Conservation (phyloP, 768 basidiomycete species). For the Trametes cinnabarina region DNA sequence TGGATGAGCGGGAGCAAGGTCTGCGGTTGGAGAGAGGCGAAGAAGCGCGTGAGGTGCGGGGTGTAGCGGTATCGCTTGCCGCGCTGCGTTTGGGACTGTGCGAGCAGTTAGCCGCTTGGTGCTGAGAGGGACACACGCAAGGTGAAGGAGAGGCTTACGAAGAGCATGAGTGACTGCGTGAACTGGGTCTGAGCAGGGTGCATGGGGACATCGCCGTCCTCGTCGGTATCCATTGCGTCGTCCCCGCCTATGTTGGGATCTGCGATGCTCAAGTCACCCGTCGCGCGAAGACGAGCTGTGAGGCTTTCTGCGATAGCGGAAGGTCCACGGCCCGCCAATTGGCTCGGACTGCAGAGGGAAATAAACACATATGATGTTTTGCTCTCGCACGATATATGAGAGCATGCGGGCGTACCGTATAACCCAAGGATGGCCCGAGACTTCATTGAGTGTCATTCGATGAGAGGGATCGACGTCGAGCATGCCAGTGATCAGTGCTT, state of each 20-base stretch:
- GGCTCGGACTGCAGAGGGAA: slow-evolving; percentile 54
- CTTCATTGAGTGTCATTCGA: slow-evolving; percentile 62
- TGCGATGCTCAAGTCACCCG: slow-evolving; percentile 75
- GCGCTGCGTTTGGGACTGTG: slow-evolving; percentile 77
- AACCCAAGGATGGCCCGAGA: slow-evolving; percentile 70
- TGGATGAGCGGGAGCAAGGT: slow-evolving; percentile 53
- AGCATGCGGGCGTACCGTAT: slow-evolving; percentile 47
- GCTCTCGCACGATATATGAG: too few relatives aligned
- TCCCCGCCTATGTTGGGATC: slow-evolving; percentile 48
- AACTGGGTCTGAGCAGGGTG: slow-evolving; percentile 66
- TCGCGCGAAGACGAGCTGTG: slow-evolving; percentile 60
- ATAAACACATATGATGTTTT: background rate
- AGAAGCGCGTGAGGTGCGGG: slow-evolving; percentile 81
- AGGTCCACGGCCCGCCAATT: slow-evolving; percentile 53
- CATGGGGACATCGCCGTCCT: slow-evolving; percentile 63
- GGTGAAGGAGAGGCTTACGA: slow-evolving; percentile 49
- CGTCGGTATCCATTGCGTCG: slow-evolving; percentile 38
- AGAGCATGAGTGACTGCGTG: slow-evolving; percentile 76
- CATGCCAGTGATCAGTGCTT: slow-evolving; percentile 76
- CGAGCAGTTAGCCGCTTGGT: background rate
- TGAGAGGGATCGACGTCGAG: slow-evolving; percentile 66
- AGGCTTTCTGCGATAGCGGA: slow-evolving; percentile 65
- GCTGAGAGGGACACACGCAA: background rate
- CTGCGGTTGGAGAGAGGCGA: slow-evolving; percentile 54
- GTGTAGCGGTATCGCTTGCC: slow-evolving; percentile 61